phyloP scores from a whole-genome alignment of 2,329 filamentous ascomycete species.

The Stromatinia cepivora region DNA sequence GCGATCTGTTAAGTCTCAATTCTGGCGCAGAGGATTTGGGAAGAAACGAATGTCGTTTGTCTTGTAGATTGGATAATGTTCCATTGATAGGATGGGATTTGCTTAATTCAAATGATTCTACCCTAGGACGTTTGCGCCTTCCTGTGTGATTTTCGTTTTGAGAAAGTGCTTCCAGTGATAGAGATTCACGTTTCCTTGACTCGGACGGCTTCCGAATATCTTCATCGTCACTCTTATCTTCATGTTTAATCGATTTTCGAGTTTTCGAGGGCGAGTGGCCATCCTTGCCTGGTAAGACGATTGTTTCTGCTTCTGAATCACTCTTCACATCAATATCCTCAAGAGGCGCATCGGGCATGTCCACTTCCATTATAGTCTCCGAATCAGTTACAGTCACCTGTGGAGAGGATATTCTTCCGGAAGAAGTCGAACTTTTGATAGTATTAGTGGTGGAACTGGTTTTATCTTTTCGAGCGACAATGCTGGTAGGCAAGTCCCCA shows the following conservation, averaged over 20 bases:
- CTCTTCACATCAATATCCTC: slow-evolving; percentile 48
- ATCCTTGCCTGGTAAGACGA: slow-evolving; percentile 66
- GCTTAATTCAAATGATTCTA: slow-evolving; percentile 13
- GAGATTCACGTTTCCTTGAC: slow-evolving; percentile 19
- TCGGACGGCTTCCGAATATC: slow-evolving; percentile 36
- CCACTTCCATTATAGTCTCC: slow-evolving; percentile 31
- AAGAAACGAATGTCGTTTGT: slow-evolving; percentile 38
- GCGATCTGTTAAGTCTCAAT: slow-evolving; percentile 47
- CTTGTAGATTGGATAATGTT: slow-evolving; percentile 51
- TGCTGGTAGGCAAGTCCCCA: slow-evolving; percentile 30
- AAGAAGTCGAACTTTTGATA: slow-evolving; percentile 34
- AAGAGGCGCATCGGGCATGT: slow-evolving; percentile 26
- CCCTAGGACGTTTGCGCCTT: slow-evolving; percentile 53
- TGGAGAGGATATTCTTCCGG: slow-evolving; percentile 39
- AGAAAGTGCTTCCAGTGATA: slow-evolving; percentile 31
- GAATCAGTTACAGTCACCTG: slow-evolving; percentile 29
- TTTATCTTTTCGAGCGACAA: slow-evolving; percentile 31
- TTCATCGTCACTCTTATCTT: slow-evolving; percentile 61
- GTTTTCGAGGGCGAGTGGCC: slow-evolving; percentile 63
- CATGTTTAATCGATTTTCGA: slow-evolving; percentile 62
- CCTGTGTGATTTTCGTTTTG: slow-evolving; percentile 35
- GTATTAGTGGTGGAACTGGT: slow-evolving; percentile 26
- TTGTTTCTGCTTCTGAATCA: slow-evolving; percentile 72
- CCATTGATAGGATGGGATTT: slow-evolving; percentile 16
- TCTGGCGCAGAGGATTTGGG: slow-evolving; percentile 52